phyloP scores from a whole-genome alignment of 129 eudicot genomes.

The Tanacetum coccineum region DNA sequence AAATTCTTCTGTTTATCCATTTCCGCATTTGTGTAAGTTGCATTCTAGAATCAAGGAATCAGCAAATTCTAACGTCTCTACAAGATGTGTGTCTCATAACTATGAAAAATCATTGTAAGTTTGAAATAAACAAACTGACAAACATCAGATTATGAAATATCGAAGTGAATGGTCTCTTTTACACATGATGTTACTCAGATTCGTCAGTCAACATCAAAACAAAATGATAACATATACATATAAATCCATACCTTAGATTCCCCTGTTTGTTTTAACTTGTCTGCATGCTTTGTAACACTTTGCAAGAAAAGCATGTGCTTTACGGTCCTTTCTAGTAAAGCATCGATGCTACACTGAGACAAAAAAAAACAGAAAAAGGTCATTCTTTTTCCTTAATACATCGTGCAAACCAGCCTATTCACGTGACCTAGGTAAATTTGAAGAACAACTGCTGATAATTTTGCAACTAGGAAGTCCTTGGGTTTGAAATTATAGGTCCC shows the following conservation, averaged over 20 bases:
- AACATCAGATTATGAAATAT: neutral
- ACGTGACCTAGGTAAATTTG: neutral
- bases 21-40: too few species aligned
- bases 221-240: neutral
- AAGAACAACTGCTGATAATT: neutral
- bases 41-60: too few species aligned
- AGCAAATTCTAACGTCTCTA: too few species aligned
- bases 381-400: neutral
- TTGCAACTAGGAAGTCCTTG: neutral
- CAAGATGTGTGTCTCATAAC: too few species aligned
- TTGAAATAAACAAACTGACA: neutral
- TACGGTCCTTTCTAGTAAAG: conserved; percentile 86
- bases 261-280: conserved; percentile 69
- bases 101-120: neutral
- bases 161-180: neutral
- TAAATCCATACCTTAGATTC: conserved; percentile 59
- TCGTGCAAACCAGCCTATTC: neutral
- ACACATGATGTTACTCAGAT: neutral
- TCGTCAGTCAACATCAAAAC: neutral
- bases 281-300: conserved; percentile 84
- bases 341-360: conserved; percentile 93
- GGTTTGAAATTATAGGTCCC: neutral
- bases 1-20: too few species aligned
- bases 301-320: conserved; percentile 96
- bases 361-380: neutral